Conservation (phyloP, 78 protist genomes). For the Dictyostelium brefeldianum region DNA sequence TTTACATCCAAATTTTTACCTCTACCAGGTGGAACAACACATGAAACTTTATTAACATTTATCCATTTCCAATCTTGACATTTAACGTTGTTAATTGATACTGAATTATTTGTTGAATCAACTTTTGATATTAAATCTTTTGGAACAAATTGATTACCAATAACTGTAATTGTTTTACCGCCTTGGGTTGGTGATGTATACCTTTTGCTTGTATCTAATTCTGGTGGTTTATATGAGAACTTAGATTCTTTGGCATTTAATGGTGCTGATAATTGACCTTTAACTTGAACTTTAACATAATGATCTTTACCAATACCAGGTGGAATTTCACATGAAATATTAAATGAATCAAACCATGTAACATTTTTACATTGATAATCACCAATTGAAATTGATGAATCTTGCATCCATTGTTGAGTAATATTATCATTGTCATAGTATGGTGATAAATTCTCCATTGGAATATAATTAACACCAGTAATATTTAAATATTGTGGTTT, state of each 20-base stretch:
- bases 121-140: not conserved
- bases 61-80: not conserved
- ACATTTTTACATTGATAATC: not conserved
- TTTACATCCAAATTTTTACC: not conserved
- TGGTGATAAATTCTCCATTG: not conserved
- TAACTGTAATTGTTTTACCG: constrained; percentile 1
- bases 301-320: not conserved
- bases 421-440: not conserved
- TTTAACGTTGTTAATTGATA: not conserved
- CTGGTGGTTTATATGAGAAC: constrained; percentile 42
- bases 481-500: not conserved
- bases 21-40: not conserved
- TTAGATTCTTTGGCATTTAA: not conserved
- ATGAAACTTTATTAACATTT: not conserved
- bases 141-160: not conserved
- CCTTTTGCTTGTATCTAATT: not conserved
- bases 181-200: not conserved
- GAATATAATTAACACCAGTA: not conserved
- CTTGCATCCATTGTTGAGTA: not conserved
- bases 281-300: not conserved
- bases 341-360: not conserved
- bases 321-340: not conserved
- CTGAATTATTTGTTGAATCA: not conserved
- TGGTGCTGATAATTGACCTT: not conserved
- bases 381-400: not conserved